Evolutionary conservation across 257 asterid genomes (phyloP), one percentile per base, ranked within the genome.

Genomic region (Fraxinus quadrangulata): DNA sequence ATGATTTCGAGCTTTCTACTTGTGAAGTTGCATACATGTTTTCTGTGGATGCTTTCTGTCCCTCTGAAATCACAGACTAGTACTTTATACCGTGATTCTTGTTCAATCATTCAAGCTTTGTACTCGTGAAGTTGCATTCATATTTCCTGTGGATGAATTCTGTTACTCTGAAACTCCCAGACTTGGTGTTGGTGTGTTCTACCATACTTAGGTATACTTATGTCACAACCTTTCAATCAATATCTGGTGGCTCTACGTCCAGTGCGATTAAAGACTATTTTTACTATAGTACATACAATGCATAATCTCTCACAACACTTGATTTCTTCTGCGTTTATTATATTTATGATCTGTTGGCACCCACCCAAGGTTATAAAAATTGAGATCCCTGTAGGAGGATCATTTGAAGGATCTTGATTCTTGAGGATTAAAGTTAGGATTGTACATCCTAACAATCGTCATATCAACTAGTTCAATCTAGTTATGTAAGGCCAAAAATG

Each of bases 1-100:
- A 12, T 59, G 39, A 42, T 73, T 73, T 40, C 26, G 36, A 69
- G 70, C 31, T 74, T 16, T 47, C 67, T 13, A 14, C 47, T 65
- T 70, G 34, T 66, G 71, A 71, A 65, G 34, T 67, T 37, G 49
- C 34, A 9, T n/a, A 49, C 31, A 0, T 74, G 63, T 23, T 59
- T 68, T 30, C 76, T 73, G 42, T 66, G 45, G 45, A 75, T 36
- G 79, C 66, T 34, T 73, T 23, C 56, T 42, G 67, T n/a, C 67
- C 12, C 67, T 59, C 67, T 59, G 67, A 59, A 59, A 59, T 59
- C 28, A n/a, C 12, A 17, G 4, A 56, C 30, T 56, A n/a, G 28
- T 56, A 19, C 66, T 56, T 56, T 54, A 0, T 14, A 47, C n/a
- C 6, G 1, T 14, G 10, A n/a, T 47, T 14, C n/a, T 59, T 28